Evolutionary conservation across 768 basidiomycete genomes (phyloP).

Genomic region (Tricholoma sp.): DNA sequence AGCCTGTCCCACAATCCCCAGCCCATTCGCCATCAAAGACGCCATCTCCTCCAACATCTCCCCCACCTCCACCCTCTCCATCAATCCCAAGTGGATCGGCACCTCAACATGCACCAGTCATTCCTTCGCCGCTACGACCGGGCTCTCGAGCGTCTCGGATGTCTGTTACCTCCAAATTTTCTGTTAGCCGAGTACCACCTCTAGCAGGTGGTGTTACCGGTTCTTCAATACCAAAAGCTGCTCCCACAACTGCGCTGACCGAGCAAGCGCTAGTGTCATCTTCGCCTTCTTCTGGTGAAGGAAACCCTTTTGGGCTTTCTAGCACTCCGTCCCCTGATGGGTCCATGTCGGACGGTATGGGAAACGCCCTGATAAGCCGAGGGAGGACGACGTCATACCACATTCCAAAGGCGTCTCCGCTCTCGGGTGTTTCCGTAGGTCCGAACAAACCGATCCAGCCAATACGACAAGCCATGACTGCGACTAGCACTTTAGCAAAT

Average conservation of each 20-base stretch:
- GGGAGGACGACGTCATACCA: slow-evolving; percentile 60
- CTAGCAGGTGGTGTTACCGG: slow-evolving; percentile 44
- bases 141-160: slow-evolving; percentile 68
- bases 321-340: slow-evolving; percentile 56
- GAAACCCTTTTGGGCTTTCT: slow-evolving; percentile 34
- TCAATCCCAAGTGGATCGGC: slow-evolving; percentile 28
- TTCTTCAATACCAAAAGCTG: slow-evolving; percentile 49
- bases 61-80: slow-evolving; percentile 35
- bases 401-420: slow-evolving; percentile 44
- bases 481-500: slow-evolving; percentile 49
- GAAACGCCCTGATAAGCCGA: slow-evolving; percentile 37
- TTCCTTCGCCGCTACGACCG: slow-evolving; percentile 60
- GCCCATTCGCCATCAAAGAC: slow-evolving; percentile 19
- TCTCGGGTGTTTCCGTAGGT: slow-evolving; percentile 29
- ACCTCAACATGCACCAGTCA: slow-evolving; percentile 30
- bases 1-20: slow-evolving; percentile 22
- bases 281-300: slow-evolving; percentile 38
- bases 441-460: slow-evolving; percentile 23
- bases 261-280: slow-evolving; percentile 44
- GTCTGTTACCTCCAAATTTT: slow-evolving; percentile 66
- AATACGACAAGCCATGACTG: slow-evolving; percentile 29
- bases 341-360: slow-evolving; percentile 58
- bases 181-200: slow-evolving; percentile 55
- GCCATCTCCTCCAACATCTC: slow-evolving; percentile 25
- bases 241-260: slow-evolving; percentile 62